Evolutionary conservation across 768 basidiomycete genomes (phyloP).

Genomic region (Lactarius indigo): DNA sequence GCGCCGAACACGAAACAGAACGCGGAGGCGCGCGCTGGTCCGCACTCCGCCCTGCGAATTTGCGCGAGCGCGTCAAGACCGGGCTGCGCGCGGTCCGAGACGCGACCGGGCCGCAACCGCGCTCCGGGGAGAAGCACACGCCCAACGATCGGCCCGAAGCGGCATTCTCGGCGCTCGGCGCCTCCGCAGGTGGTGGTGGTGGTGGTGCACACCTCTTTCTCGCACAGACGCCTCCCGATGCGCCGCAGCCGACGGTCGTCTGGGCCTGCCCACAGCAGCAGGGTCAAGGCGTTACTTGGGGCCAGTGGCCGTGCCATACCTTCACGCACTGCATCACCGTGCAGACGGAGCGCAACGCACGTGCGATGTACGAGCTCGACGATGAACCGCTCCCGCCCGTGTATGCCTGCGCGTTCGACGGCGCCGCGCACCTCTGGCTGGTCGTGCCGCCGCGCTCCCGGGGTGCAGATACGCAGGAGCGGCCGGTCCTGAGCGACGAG

Average conservation of each 20-base stretch:
- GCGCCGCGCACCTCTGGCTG: constrained; percentile 12
- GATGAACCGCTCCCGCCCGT: constrained; percentile 1
- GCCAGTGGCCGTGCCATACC: constrained; percentile 7
- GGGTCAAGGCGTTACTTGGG: neutral
- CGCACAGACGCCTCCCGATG: neutral
- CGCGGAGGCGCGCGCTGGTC: neutral
- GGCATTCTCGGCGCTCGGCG: constrained; percentile 4
- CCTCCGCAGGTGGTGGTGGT: neutral
- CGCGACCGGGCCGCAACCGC: neutral
- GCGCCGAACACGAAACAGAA: neutral
- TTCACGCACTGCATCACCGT: constrained; percentile 17
- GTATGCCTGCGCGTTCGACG: constrained; percentile 2
- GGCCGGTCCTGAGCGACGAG: neutral
- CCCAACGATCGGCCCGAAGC: neutral
- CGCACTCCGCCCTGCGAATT: neutral
- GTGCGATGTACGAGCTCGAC: neutral
- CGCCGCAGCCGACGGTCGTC: neutral
- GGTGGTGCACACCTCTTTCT: neutral
- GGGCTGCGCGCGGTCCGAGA: neutral
- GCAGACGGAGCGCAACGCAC: constrained; percentile 8
- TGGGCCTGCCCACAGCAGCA: constrained; percentile 2
- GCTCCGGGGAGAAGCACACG: neutral
- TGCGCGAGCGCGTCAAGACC: constrained; percentile 1
- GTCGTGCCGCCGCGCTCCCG: constrained; percentile 4
- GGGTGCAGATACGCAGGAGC: neutral